These are phyloP conservation scores for Chaetoscypha palmicola DNA, from an alignment of 2,329 filamentous ascomycete species.

Conservation along the genomic window DNA sequence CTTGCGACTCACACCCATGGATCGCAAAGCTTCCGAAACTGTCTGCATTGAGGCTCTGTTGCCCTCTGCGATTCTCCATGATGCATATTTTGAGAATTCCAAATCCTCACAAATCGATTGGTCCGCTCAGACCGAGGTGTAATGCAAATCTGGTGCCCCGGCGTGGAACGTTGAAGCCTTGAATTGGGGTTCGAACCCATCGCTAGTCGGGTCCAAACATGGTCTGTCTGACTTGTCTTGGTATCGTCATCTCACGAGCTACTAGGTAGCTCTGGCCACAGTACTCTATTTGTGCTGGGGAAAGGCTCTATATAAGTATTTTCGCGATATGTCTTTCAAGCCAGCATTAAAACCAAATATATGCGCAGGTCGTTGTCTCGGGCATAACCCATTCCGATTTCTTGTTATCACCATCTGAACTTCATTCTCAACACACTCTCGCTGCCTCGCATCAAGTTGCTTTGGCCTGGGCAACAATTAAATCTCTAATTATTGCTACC, in stretches of 20 bases:
- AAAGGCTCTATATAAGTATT: constrained; percentile 2
- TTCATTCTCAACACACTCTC: too few species aligned
- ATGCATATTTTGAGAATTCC: not conserved
- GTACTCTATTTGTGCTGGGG: not conserved
- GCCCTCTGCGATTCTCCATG: not conserved
- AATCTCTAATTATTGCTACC: too few species aligned
- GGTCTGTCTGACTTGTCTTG: too few species aligned
- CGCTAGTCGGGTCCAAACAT: too few species aligned
- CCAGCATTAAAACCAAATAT: not conserved
- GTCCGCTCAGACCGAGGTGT: not conserved
- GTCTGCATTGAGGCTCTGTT: not conserved
- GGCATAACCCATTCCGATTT: not conserved
- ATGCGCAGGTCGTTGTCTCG: not conserved
- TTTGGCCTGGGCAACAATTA: too few species aligned
- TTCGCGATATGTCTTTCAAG: not conserved
- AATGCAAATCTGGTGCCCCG: not conserved
- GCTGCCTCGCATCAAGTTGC: too few species aligned
- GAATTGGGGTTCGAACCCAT: too few species aligned
- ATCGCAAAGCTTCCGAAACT: not conserved
- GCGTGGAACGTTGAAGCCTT: too few species aligned
- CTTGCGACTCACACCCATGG: not conserved
- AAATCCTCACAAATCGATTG: not conserved
- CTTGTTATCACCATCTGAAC: too few species aligned
- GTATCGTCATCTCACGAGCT: too few species aligned
- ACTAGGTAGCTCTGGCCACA: not conserved